phyloP scores from a whole-genome alignment of 2,329 filamentous ascomycete genomes.

The Microdochium trichocladiopsis region DNA sequence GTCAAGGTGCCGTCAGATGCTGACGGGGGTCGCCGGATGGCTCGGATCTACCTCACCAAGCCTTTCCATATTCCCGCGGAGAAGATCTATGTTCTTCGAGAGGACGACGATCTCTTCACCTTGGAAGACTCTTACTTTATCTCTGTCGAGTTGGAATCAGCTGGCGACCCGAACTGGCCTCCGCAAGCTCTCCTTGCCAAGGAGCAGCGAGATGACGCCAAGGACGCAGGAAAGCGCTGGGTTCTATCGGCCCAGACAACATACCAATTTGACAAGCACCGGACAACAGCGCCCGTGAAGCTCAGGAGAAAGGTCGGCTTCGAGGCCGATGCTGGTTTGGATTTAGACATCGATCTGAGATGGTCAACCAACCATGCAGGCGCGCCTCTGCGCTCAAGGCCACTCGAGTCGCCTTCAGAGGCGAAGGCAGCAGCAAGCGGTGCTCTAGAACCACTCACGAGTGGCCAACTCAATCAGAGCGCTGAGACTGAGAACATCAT shows the following conservation, averaged over 20 bases:
- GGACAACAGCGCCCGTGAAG: conserved; percentile 14
- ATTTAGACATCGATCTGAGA: conserved; percentile 22
- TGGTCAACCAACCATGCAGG: conserved; percentile 18
- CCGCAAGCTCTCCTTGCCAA: conserved; percentile 32
- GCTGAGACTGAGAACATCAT: conserved; percentile 13
- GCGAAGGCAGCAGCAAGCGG: conserved; percentile 32
- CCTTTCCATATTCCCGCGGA: conserved; percentile 47
- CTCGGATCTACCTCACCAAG: conserved; percentile 37
- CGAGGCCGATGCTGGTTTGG: conserved; percentile 12
- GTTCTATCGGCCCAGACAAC: conserved; percentile 15
- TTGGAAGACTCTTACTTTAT: conserved; percentile 43
- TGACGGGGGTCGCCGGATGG: conserved; percentile 35
- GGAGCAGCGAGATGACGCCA: conserved; percentile 15
- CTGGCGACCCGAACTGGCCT: conserved; percentile 43
- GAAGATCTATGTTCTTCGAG: conserved; percentile 40
- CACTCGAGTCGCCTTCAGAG: conserved; percentile 27
- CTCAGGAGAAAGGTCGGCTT: conserved; percentile 15
- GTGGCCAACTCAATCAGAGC: conserved; percentile 23
- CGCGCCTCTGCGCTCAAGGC: conserved; percentile 9
- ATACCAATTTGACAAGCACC: conserved; percentile 20
- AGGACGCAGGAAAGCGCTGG: conserved; percentile 13
- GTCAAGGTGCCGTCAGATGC: conserved; percentile 42
- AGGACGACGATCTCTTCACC: conserved; percentile 37
- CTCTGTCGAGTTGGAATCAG: conserved; percentile 44
- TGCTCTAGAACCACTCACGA: conserved; percentile 18